A percentile compares a stretch with the other conserved stretches of the same genome.
phyloP scores from a whole-genome alignment of 2,329 filamentous ascomycete species.

The Diaporthe vexans region DNA sequence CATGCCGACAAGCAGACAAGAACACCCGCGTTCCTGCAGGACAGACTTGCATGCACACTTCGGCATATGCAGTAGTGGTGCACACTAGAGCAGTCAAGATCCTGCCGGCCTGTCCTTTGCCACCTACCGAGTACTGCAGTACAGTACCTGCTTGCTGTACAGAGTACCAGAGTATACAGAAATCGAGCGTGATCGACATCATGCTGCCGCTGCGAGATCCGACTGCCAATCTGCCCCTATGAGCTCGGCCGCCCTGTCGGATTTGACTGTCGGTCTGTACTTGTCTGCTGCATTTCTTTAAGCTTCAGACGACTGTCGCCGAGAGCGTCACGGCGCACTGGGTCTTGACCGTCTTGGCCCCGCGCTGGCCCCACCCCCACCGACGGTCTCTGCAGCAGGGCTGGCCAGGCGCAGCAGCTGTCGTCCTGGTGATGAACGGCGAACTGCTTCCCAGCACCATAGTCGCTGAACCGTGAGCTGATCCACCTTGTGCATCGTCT shows the following conservation, averaged over 20 bases:
- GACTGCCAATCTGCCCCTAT: background rate
- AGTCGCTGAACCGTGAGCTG: conserved; percentile 17
- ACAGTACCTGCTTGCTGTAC: background rate
- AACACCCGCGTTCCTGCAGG: conserved; percentile 34
- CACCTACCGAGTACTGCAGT: background rate
- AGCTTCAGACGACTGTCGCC: conserved; percentile 12
- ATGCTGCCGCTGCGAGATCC: background rate
- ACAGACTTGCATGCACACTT: conserved; percentile 27
- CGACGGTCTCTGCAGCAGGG: background rate
- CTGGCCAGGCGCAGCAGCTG: background rate
- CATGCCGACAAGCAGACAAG: conserved; percentile 15
- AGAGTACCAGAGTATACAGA: too few relatives aligned
- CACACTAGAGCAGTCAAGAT: conserved; percentile 23
- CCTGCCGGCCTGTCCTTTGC: conserved; percentile 15
- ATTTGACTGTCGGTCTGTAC: background rate
- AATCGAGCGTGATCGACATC: conserved; percentile 2
- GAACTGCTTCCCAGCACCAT: background rate
- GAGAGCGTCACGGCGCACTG: conserved; percentile 6
- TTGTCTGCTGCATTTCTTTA: conserved; percentile 12
- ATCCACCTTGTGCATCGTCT: conserved; percentile 27
- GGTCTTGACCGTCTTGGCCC: conserved; percentile 7
- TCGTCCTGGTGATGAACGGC: background rate
- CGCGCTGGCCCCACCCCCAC: conserved; percentile 2
- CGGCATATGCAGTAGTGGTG: conserved; percentile 34
- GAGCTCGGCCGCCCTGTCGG: background rate